phyloP scores from a whole-genome alignment of 257 asterid species.

The Cruciata laevipes region DNA sequence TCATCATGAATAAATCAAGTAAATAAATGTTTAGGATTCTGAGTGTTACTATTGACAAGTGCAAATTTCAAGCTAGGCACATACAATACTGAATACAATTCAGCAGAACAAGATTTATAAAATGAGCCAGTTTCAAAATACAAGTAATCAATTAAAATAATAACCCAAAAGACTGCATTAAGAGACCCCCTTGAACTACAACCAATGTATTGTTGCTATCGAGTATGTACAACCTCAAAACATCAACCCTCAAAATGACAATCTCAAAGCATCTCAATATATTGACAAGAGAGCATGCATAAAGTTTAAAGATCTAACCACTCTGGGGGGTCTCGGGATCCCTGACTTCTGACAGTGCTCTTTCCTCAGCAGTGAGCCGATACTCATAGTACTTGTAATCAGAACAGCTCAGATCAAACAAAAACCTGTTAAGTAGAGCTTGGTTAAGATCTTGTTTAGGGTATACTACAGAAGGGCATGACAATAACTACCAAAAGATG shows the following conservation, averaged over 20 bases:
- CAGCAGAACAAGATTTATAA: neutral
- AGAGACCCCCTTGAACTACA: neutral
- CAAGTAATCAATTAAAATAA: neutral
- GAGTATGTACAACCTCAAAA: neutral
- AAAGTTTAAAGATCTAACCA: slow-evolving; percentile 36
- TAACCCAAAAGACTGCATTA: neutral
- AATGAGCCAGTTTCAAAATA: neutral
- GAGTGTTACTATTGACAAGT: neutral
- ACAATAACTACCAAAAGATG: neutral
- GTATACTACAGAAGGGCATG: neutral
- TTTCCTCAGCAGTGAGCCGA: slow-evolving; percentile 66
- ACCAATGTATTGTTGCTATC: neutral
- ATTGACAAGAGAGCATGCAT: neutral
- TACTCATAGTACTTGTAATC: slow-evolving; percentile 84
- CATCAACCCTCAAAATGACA: neutral
- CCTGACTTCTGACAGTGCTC: slow-evolving; percentile 46
- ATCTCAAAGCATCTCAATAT: neutral
- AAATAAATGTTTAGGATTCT: no score
- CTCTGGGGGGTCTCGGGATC: slow-evolving; percentile 41
- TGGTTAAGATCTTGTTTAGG: neutral
- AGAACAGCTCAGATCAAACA: slow-evolving; percentile 65
- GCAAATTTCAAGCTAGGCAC: neutral
- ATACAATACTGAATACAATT: neutral
- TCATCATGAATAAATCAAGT: neutral
- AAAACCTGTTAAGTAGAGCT: slow-evolving; percentile 42